These are phyloP conservation scores for Cutaneotrichosporon sp. DNA, from an alignment of 1,284 basidiomycete species.

Conservation along the genomic window DNA sequence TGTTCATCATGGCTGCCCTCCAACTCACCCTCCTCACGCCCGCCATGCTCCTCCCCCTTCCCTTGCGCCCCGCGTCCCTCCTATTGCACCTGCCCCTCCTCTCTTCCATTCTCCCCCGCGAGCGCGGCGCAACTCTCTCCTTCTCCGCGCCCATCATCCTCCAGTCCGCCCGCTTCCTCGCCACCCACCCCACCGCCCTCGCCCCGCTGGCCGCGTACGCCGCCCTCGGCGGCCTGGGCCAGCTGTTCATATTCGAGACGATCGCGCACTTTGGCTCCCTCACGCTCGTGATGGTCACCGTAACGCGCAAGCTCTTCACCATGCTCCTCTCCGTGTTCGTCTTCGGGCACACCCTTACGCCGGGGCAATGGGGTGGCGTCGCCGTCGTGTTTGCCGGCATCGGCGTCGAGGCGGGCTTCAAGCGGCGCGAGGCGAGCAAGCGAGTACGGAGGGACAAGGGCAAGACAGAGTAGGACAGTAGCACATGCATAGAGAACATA, in stretches of 20 bases:
- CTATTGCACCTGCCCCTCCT: conserved; percentile 55
- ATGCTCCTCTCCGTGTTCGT: conserved; percentile 95
- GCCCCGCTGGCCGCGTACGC: conserved; percentile 81
- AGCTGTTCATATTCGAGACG: conserved; percentile 98
- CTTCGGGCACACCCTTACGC: conserved; percentile 82
- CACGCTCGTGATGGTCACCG: conserved; percentile 88
- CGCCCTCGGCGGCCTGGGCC: conserved; percentile 86
- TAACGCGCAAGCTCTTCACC: conserved; percentile 97
- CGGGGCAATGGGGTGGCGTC: conserved; percentile 89
- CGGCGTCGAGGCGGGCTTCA: conserved; percentile 86
- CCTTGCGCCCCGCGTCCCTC: conserved; percentile 33
- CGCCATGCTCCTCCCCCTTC: conserved; percentile 58
- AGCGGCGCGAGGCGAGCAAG: conserved; percentile 53
- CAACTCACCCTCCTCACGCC: conserved; percentile 65
- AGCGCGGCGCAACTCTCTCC: conserved; percentile 26
- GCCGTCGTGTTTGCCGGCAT: conserved; percentile 90
- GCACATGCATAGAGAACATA: conserved; percentile 6
- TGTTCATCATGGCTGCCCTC: conserved; percentile 87
- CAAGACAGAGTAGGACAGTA: not conserved
- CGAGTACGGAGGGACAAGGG: conserved; percentile 24
- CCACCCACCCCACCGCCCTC: conserved; percentile 74
- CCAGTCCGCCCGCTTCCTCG: conserved; percentile 72
- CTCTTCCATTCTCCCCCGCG: conserved; percentile 53
- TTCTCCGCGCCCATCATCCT: conserved; percentile 66
- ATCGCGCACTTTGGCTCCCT: conserved; percentile 93